These are phyloP conservation scores for Capsicum chinense DNA, from an alignment of 257 asterid genomes.

Conservation along the genomic window DNA sequence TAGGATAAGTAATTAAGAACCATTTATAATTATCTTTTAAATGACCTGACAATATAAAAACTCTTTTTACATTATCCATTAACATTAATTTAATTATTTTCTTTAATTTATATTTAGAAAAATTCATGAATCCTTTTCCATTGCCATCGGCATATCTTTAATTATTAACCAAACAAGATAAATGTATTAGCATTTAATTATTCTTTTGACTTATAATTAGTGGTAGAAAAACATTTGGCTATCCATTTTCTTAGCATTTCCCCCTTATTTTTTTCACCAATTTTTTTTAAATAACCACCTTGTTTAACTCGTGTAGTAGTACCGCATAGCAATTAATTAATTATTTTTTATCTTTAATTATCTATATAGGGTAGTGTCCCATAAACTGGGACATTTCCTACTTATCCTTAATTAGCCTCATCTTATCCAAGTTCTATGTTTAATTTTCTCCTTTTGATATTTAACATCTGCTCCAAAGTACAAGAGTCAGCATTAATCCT, in stretches of 20 bases:
- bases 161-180: too few species aligned
- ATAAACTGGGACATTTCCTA: conserved; percentile 7
- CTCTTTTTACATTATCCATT: not conserved
- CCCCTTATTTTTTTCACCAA: not conserved
- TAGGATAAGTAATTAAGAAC: not conserved
- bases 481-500: not conserved
- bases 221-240: not conserved
- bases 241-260: not conserved
- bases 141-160: not conserved
- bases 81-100: not conserved
- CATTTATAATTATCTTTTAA: not conserved
- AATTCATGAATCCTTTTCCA: not conserved
- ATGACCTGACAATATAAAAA: not conserved
- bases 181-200: too few species aligned
- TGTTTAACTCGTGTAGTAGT: not conserved
- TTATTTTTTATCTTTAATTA: not conserved
- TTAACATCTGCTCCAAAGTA: not conserved
- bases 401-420: not conserved
- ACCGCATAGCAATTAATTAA: not conserved
- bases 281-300: not conserved
- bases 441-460: not conserved
- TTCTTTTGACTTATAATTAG: not conserved
- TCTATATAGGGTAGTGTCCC: conserved; percentile 19
- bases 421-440: not conserved
- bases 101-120: not conserved